These are phyloP conservation scores for Allium sativum DNA, from an alignment of 106 monocot species.

Conservation along the genomic window DNA sequence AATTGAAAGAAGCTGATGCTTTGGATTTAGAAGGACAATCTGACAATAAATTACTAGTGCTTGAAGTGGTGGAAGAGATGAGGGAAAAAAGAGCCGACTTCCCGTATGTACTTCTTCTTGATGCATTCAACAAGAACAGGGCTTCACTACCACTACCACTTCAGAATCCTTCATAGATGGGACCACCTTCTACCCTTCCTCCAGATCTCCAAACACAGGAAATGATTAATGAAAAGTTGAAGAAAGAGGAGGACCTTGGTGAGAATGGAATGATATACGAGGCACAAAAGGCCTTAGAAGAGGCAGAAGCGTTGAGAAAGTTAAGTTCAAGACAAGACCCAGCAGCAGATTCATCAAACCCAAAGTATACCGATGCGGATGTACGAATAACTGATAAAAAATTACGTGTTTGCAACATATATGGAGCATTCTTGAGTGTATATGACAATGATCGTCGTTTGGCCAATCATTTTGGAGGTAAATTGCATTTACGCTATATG, in stretches of 20 bases:
- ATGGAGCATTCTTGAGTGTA: conserved; percentile 98
- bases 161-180: conserved; percentile 34
- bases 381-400: conserved; percentile 93
- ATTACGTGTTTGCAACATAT: conserved; percentile 86
- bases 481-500: conserved; percentile 92
- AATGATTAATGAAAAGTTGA: conserved; percentile 89
- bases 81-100: conserved; percentile 84
- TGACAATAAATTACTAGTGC: conserved; percentile 63
- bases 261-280: conserved; percentile 81
- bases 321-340: conserved; percentile 55
- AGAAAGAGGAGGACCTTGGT: conserved; percentile 88
- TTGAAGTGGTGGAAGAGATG: conserved; percentile 75
- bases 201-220: conserved; percentile 89
- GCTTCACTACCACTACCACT: too few relatives aligned
- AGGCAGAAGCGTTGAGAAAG: conserved; percentile 77
- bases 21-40: conserved; percentile 84
- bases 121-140: conserved; percentile 95
- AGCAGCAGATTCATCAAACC: conserved; percentile 27
- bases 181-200: conserved; percentile 33
- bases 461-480: conserved; percentile 97
- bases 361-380: conserved; percentile 75
- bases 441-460: conserved; percentile 98
- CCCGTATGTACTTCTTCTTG: conserved; percentile 78
- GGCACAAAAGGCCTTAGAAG: conserved; percentile 72
- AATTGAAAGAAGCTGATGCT: too few relatives aligned